phyloP scores from a whole-genome alignment of 1,284 basidiomycete genomes.

The Crucibulum cyathiforme region DNA sequence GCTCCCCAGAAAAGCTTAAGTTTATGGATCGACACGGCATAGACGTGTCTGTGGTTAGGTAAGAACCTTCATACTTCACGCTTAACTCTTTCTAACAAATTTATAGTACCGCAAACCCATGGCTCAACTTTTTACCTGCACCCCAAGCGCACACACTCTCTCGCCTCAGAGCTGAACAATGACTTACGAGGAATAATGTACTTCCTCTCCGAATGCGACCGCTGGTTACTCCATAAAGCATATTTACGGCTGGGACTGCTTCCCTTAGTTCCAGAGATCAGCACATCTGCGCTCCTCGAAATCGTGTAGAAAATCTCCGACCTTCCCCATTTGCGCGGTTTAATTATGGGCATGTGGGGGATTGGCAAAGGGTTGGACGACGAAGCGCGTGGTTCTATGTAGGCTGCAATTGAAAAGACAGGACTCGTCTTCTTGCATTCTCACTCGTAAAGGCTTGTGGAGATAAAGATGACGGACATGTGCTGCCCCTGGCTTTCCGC shows the following conservation, averaged over 20 bases:
- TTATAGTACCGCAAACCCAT: conserved; percentile 79
- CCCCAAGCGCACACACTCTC: conserved; percentile 64
- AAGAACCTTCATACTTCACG: background rate
- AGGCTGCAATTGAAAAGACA: conserved; percentile 68
- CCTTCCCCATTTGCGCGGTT: too few relatives aligned
- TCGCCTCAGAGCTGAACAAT: conserved; percentile 73
- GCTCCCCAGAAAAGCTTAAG: conserved; percentile 61
- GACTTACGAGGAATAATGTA: conserved; percentile 82
- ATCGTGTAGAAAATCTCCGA: conserved; percentile 42
- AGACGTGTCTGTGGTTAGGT: conserved; percentile 74
- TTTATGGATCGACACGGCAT: conserved; percentile 83
- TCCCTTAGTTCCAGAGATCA: conserved; percentile 74
- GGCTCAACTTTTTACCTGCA: conserved; percentile 83
- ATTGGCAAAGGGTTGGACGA: too few relatives aligned
- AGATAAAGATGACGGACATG: conserved; percentile 80
- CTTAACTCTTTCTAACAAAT: background rate
- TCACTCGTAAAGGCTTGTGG: conserved; percentile 76
- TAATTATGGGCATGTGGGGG: too few relatives aligned
- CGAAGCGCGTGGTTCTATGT: too few relatives aligned
- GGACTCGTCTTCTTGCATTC: conserved; percentile 83
- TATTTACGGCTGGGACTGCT: conserved; percentile 86
- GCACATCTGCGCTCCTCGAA: conserved; percentile 60
- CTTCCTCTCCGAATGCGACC: conserved; percentile 57
- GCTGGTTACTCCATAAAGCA: conserved; percentile 52
- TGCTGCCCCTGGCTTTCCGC: conserved; percentile 83